A percentile compares a stretch with the other conserved stretches of the same genome.
These are phyloP conservation scores for Taiwanofungus camphoratus DNA, from an alignment of 1,284 basidiomycete genomes.

Conservation along the genomic window DNA sequence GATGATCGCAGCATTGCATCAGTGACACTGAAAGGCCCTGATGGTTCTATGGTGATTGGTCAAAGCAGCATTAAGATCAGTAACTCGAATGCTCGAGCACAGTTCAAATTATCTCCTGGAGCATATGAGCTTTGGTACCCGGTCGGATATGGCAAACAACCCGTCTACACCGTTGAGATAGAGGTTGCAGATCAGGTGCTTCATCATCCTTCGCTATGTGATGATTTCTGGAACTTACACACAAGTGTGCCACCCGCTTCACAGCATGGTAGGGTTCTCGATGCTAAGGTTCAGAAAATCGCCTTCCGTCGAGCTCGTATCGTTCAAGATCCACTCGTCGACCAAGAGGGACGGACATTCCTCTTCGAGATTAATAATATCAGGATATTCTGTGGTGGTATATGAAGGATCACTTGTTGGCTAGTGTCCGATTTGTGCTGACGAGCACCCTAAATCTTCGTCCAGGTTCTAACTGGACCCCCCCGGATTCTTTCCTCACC, in stretches of 20 bases:
- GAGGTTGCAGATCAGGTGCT: slow-evolving; percentile 46
- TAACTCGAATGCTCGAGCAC: slow-evolving; percentile 33
- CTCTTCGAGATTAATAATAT: slow-evolving; percentile 86
- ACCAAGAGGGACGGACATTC: slow-evolving; percentile 74
- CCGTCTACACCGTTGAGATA: slow-evolving; percentile 63
- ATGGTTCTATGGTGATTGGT: slow-evolving; percentile 38
- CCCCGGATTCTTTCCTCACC: slow-evolving; percentile 83
- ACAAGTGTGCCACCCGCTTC: not conserved
- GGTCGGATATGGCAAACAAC: slow-evolving; percentile 75
- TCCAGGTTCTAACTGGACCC: slow-evolving; percentile 92
- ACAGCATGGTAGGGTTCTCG: slow-evolving; percentile 46
- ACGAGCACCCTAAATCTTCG: not conserved
- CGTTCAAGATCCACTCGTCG: slow-evolving; percentile 70
- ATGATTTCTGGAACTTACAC: not conserved
- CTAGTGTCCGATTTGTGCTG: not conserved
- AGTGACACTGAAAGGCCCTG: slow-evolving; percentile 42
- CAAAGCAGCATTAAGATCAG: slow-evolving; percentile 33
- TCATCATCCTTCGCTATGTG: not conserved
- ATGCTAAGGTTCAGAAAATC: slow-evolving; percentile 50
- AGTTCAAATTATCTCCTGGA: slow-evolving; percentile 49
- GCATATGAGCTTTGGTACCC: slow-evolving; percentile 79
- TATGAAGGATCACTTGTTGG: not conserved
- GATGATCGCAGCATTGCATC: slow-evolving; percentile 33
- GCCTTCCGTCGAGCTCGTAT: slow-evolving; percentile 73
- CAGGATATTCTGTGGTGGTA: slow-evolving; percentile 82